A percentile compares a stretch with the other conserved stretches of the same genome.
Evolutionary conservation across 1,284 basidiomycete genomes (phyloP).

Genomic region (Naganishia albida): DNA sequence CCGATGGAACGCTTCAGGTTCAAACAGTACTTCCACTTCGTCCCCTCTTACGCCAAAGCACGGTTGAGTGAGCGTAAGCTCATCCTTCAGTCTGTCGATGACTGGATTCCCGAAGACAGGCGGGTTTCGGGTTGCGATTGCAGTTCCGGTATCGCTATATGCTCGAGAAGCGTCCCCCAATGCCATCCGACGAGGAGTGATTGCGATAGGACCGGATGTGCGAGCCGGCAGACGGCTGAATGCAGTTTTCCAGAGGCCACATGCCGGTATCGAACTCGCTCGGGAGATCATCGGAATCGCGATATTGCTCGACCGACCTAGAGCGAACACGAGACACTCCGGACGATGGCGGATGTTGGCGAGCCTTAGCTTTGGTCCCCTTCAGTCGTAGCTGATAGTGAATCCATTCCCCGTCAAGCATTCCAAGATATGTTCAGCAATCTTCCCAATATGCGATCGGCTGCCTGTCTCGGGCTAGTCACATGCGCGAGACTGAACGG

Average conservation of each 20-base stretch:
- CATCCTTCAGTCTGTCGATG: slow-evolving; percentile 28
- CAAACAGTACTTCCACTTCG: slow-evolving; percentile 52
- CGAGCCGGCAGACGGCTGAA: neutral
- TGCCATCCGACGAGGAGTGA: no score
- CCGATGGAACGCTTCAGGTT: slow-evolving; percentile 55
- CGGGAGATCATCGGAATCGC: neutral
- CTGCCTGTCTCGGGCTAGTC: neutral
- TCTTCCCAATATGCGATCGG: neutral
- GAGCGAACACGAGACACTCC: no score
- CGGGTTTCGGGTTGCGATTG: slow-evolving; percentile 7
- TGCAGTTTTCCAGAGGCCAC: neutral
- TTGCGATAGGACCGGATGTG: neutral
- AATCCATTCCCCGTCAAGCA: no score
- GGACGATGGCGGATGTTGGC: no score
- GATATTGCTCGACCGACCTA: no score
- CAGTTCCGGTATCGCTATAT: neutral
- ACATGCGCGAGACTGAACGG: no score
- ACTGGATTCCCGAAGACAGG: slow-evolving; percentile 25
- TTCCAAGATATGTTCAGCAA: no score
- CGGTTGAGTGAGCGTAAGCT: slow-evolving; percentile 43
- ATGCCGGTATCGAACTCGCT: neutral
- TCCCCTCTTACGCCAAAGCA: slow-evolving; percentile 54
- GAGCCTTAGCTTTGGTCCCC: no score
- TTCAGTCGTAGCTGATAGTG: no score
- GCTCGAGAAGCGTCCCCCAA: neutral